Base-by-base conservation (phyloP, 2,329 filamentous ascomycete species). In the Penicillium sp. region DNA sequence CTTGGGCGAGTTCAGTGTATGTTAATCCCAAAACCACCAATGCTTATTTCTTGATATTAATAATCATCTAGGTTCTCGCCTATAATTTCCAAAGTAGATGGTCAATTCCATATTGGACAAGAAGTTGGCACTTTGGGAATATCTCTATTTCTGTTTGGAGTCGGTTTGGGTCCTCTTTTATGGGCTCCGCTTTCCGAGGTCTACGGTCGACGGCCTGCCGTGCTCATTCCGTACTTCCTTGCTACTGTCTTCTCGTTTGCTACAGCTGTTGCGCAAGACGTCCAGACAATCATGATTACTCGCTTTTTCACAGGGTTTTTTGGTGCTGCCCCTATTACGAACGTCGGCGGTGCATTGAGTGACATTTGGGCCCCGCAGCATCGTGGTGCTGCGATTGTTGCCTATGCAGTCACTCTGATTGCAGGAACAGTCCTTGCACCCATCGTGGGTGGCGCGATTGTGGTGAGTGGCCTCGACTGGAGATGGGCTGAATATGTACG, bases 301-400 rank as follows among this genome's bases (percentile, higher is more conserved):
- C 78, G 86, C 1, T 88, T 89, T 71, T 86, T 86, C 57, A 77
- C 79, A 2, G 85, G 81, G 0, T 79, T 87, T 56, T 87, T 87
- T 61, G 81, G 81, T 11, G 81, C 80, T 0, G 85, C 86, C 0
- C 85, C 86, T 0, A 79, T 90, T 0, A 89, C 85, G 0, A 88
- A 87, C 62, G 87, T 84, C 0, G 86, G 85, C 2, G 86, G 86
- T 28, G 86, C 89, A 0, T 64, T 90, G 5, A 83, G 81, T 23
- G 87, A 90, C 69, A 74, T 90, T 26, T 89, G 79, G 72, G 70
- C 78, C 0, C 78, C 86, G 0, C 79, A 81, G 2, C 71, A 83
- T 61, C 77, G 87, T 16, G 52, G 43, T 24, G 38, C 21, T 38
- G 52, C 52, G 1, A 47, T 55, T 24, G 40, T 28, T 28, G n/a